Base-by-base conservation (phyloP, 805 yeast species). In the Yarrowia sp. region DNA sequence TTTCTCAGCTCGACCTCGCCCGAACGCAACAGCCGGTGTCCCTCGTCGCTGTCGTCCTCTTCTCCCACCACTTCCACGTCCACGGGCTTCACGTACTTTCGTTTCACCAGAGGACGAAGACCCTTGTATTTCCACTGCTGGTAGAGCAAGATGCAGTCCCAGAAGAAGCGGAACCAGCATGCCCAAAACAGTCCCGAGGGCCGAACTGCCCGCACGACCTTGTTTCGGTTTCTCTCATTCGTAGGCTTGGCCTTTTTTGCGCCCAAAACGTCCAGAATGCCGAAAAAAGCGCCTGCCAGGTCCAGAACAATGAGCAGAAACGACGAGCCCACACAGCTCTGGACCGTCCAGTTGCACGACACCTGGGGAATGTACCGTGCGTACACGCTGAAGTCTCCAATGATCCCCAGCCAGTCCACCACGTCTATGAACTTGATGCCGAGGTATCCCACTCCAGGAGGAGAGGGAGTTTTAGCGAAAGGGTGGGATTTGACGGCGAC, bases 351-450 rank as follows among this genome's bases (percentile, higher is more conserved):
- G 46, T 70, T 68, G 40, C 68, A 52, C 19, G 69, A 46, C 17
- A 69, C 55, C 43, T 70, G 72, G 9, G 71, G 68, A 8, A 49
- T n/a, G 24, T 66, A 55, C 3, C 61, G 34, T 3, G 53, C 49
- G 10, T 61, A 46, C 7, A 63, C 63, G 17, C 43, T 42, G 14
- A 69, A 52, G 39, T 65, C 46, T 15, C 69, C 69, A 1, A 68
- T 66, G 34, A 36, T 10, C 33, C 70, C 68, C 14, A 70, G 39
- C 68, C 70, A 68, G 34, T 68, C 56, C 10, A 70, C 67, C 17
- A 53, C 64, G 43, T 70, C 72, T 8, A 70, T 40, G 67, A 69
- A 64, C 64, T 42, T 68, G 30, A 70, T 17, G 2, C 70, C 71
- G 9, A 36, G 53, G 40, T 46, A 69, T 5, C 72, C 72, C 15